phyloP scores from a whole-genome alignment of 352 stramenopile species.

The Phytophthora melonis region DNA sequence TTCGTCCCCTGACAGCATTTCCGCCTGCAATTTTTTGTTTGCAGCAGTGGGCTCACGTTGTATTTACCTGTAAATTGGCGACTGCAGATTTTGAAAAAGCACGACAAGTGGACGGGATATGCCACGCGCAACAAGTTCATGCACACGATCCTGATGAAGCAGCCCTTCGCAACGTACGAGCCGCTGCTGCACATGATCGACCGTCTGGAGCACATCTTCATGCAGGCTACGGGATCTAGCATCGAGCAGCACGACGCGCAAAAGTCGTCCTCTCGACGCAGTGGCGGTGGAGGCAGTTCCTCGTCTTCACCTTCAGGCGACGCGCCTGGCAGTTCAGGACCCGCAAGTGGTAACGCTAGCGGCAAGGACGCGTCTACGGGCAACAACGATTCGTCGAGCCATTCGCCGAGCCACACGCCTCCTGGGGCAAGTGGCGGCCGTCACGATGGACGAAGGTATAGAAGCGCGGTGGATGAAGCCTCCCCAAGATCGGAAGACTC shows the following conservation, averaged over 20 bases:
- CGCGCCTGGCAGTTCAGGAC: slow-evolving; percentile 15
- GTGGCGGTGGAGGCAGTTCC: slow-evolving; percentile 37
- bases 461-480: slow-evolving; percentile 35
- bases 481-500: slow-evolving; percentile 60
- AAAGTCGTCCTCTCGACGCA: slow-evolving; percentile 54
- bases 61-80: not conserved
- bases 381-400: slow-evolving; percentile 28
- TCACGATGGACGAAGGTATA: slow-evolving; percentile 37
- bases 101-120: slow-evolving; percentile 93
- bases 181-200: slow-evolving; percentile 89
- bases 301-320: slow-evolving; percentile 35
- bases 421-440: slow-evolving; percentile 29
- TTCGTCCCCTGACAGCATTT: slow-evolving; percentile 27
- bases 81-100: slow-evolving; percentile 87
- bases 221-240: slow-evolving; percentile 85
- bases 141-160: slow-evolving; percentile 91
- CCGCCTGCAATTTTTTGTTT: not conserved
- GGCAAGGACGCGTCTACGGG: slow-evolving; percentile 18
- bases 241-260: slow-evolving; percentile 87
- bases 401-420: slow-evolving; percentile 47
- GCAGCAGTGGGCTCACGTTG: slow-evolving; percentile 5
- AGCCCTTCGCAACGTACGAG: slow-evolving; percentile 88
- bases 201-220: slow-evolving; percentile 89
- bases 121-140: slow-evolving; percentile 92
- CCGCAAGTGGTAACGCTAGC: slow-evolving; percentile 9